Percentiles rank a stretch among this genome's conserved stretches.
Evolutionary conservation across 139 green algal genomes (phyloP).

Genomic region (Volvox africanus): DNA sequence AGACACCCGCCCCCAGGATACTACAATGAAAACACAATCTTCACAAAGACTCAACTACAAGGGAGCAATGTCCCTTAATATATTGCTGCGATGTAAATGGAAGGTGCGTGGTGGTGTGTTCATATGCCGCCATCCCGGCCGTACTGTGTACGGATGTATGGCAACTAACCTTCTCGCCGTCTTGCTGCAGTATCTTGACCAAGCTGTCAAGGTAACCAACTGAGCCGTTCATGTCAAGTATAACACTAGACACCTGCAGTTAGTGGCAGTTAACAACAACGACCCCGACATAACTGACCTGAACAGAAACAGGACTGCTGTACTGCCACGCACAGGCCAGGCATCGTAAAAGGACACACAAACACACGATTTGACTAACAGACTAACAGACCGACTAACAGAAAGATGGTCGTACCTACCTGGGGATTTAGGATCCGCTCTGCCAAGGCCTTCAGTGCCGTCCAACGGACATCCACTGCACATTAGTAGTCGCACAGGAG

Average conservation of each 20-base stretch:
- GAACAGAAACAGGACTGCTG: background rate
- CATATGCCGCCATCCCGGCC: no score
- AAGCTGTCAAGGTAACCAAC: slow-evolving; percentile 56
- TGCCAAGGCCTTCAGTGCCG: background rate
- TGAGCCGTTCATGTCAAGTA: slow-evolving; percentile 62
- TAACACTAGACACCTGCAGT: background rate
- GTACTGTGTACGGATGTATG: background rate
- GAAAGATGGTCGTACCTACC: background rate
- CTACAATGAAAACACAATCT: no score
- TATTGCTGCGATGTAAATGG: no score
- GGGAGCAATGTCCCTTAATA: no score
- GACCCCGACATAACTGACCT: background rate
- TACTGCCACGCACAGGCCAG: no score
- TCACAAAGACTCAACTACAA: no score
- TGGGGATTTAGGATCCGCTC: background rate
- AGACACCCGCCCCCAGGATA: no score
- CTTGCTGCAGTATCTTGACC: slow-evolving; percentile 2
- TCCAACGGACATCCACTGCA: background rate
- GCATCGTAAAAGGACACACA: background rate
- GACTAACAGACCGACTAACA: background rate
- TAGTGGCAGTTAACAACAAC: background rate
- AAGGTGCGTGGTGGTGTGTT: no score
- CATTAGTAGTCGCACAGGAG: background rate
- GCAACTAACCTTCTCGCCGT: slow-evolving; percentile 1
- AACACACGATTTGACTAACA: background rate